phyloP scores from a whole-genome alignment of 306 rosid genomes.

The Vigna reflexopilosa region DNA sequence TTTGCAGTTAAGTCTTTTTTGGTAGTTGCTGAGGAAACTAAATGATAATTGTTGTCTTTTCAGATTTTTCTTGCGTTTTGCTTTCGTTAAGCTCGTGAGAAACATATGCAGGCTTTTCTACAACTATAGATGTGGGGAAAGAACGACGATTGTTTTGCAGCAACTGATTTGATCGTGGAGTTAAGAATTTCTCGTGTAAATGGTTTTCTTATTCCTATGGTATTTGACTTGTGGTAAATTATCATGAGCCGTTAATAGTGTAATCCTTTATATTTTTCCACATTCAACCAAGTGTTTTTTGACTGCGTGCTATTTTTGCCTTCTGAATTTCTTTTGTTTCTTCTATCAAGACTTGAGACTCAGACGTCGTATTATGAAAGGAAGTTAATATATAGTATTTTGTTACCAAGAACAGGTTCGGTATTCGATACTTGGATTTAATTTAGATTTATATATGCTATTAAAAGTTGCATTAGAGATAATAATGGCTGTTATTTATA shows the following conservation, averaged over 20 bases:
- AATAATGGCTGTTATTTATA: too few relatives aligned
- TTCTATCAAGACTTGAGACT: constrained; percentile 13
- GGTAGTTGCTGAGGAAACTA: constrained; percentile 12
- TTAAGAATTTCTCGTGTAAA: constrained; percentile 35
- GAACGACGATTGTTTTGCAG: constrained; percentile 51
- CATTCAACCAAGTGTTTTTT: constrained; percentile 2
- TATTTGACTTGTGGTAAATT: constrained; percentile 43
- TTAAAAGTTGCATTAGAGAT: too few relatives aligned
- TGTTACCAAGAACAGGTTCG: neutral
- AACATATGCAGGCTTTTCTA: constrained; percentile 56
- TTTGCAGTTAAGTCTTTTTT: neutral
- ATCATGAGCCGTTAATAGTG: neutral
- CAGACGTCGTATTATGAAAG: neutral
- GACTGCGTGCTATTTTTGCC: constrained; percentile 26
- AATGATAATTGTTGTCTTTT: constrained; percentile 31
- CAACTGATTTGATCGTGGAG: constrained; percentile 47
- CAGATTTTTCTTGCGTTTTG: constrained; percentile 68
- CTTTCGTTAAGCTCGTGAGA: constrained; percentile 61
- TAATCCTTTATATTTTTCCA: neutral
- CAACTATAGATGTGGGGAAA: constrained; percentile 46
- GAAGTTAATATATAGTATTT: neutral
- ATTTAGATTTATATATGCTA: neutral
- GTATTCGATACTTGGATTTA: neutral
- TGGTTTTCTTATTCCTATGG: constrained; percentile 43
- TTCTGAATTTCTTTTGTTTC: neutral